A percentile compares a stretch with the other conserved stretches of the same genome.
Evolutionary conservation across 148 eudicot species (phyloP).

Genomic region (Oxyria digyna): DNA sequence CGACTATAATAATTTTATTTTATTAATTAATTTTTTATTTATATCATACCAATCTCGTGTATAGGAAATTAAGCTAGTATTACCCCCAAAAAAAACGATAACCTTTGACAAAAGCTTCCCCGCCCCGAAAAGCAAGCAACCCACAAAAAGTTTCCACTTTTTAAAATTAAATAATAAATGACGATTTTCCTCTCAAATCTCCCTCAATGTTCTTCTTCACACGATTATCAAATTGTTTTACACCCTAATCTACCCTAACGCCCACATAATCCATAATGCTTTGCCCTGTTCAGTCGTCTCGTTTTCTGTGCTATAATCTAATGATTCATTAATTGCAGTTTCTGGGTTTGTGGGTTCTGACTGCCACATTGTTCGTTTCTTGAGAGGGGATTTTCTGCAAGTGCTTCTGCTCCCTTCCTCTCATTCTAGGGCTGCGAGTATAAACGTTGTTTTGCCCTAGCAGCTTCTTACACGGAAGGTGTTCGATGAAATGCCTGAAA

Average conservation of each 20-base stretch:
- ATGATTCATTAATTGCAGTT: background rate
- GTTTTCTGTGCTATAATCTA: background rate
- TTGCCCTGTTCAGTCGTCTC: background rate
- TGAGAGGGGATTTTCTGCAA: background rate
- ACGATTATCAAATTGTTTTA: background rate
- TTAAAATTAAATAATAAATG: background rate
- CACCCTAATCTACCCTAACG: background rate
- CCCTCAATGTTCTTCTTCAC: background rate
- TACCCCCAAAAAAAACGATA: no score
- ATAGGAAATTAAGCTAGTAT: no score
- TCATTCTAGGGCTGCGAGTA: background rate
- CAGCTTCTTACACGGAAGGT: conserved; percentile 14
- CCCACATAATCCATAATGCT: background rate
- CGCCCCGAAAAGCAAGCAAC: background rate
- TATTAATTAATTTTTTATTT: no score
- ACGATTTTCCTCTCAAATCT: background rate
- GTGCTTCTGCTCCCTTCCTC: background rate
- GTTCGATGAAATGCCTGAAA: conserved; percentile 86
- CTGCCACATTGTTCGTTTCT: conserved; percentile 7
- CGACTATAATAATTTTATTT: no score
- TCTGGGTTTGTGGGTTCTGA: no score
- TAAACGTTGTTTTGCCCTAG: background rate
- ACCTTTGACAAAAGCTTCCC: background rate
- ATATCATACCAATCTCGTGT: no score
- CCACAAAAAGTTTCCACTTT: background rate